phyloP scores from a whole-genome alignment of 2,329 filamentous ascomycete species.

The Chaetothyriales sp. region DNA sequence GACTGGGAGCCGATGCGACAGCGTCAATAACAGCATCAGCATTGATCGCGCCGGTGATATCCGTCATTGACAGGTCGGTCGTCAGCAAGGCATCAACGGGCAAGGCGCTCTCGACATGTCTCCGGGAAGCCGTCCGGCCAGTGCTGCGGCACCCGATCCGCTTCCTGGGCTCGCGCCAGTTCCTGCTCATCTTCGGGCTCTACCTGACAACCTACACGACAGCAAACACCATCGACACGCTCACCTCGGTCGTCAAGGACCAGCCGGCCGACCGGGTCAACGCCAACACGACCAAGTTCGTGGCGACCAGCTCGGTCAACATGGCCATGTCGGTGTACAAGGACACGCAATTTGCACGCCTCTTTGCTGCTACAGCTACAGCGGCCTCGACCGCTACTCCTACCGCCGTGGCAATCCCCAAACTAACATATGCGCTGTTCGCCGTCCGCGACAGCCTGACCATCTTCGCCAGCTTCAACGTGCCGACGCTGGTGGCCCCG shows the following conservation, averaged over 20 bases:
- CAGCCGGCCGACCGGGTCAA: conserved; percentile 49
- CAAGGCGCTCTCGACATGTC: conserved; percentile 26
- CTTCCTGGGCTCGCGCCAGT: conserved; percentile 34
- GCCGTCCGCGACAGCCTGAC: conserved; percentile 66
- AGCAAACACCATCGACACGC: conserved; percentile 74
- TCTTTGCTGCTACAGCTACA: conserved; percentile 38
- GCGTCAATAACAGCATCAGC: conserved; percentile 58
- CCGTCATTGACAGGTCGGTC: conserved; percentile 57
- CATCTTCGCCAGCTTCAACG: conserved; percentile 81
- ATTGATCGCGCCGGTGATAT: conserved; percentile 69
- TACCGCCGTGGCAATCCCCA: conserved; percentile 37
- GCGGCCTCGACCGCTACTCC: conserved; percentile 14
- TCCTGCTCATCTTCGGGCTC: conserved; percentile 39
- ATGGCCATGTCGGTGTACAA: conserved; percentile 69
- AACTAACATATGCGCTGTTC: conserved; percentile 60
- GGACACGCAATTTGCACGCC: conserved; percentile 64
- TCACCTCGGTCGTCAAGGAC: conserved; percentile 47
- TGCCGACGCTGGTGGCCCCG: conserved; percentile 65
- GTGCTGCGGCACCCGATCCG: conserved; percentile 26
- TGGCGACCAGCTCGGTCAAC: conserved; percentile 66
- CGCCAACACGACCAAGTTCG: conserved; percentile 64
- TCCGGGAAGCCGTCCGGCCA: conserved; percentile 25
- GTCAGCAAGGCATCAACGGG: conserved; percentile 34
- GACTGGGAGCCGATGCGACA: conserved; percentile 52
- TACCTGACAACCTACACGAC: conserved; percentile 85